Evolutionary conservation across 441 rosid species (phyloP).

Genomic region (Gossypium gossypioides): DNA sequence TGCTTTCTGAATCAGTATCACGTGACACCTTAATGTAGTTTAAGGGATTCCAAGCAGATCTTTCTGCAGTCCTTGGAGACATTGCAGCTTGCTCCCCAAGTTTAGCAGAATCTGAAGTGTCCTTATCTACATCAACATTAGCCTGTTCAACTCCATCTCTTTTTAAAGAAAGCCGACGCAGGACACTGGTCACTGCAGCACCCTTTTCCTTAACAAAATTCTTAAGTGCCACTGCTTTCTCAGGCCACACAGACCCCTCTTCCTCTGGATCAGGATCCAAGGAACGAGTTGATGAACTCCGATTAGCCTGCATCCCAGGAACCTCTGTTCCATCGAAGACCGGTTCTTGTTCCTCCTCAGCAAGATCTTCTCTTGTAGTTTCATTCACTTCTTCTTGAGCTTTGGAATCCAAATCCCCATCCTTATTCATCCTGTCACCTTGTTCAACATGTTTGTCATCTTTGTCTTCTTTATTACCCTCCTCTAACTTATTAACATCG

Average conservation of each 20-base stretch:
- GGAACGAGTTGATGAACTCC: constrained; percentile 25
- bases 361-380: constrained; percentile 16
- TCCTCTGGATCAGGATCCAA: constrained; percentile 25
- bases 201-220: constrained; percentile 60
- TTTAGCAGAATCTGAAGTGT: constrained; percentile 22
- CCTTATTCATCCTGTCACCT: constrained; percentile 18
- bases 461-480: constrained; percentile 10
- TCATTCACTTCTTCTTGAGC: constrained; percentile 27
- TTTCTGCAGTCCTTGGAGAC: constrained; percentile 33
- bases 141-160: constrained; percentile 21
- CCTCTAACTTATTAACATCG: constrained; percentile 7
- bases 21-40: constrained; percentile 41
- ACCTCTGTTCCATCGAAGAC: constrained; percentile 45
- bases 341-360: constrained; percentile 33
- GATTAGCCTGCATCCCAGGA: constrained; percentile 35
- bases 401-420: constrained; percentile 18
- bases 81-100: constrained; percentile 25
- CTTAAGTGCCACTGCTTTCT: constrained; percentile 54
- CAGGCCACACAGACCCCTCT: constrained; percentile 52
- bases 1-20: constrained; percentile 31
- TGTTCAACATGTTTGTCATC: constrained; percentile 15
- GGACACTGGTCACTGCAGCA: constrained; percentile 44
- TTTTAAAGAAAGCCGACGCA: constrained; percentile 50
- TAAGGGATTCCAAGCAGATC: constrained; percentile 61
- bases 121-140: constrained; percentile 21